Conservation (phyloP, 2,329 filamentous ascomycete species). For the Fusarium oxysporum region DNA sequence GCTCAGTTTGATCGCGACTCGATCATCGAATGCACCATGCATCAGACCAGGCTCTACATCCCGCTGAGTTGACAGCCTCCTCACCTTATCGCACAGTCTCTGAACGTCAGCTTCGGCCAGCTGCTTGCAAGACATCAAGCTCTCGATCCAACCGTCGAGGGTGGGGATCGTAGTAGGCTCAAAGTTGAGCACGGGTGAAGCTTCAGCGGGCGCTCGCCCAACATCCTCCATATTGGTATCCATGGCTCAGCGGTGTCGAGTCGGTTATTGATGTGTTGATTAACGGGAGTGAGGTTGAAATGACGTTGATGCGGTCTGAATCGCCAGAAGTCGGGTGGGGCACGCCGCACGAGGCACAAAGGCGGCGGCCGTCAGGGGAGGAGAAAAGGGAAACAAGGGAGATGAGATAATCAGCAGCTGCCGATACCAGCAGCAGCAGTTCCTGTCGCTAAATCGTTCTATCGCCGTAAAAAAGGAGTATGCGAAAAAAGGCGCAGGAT, state of each 20-base stretch:
- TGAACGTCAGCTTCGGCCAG: conserved; percentile 94
- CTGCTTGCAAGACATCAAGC: conserved; percentile 98
- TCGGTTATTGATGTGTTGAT: conserved; percentile 21
- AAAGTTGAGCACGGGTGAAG: conserved; percentile 72
- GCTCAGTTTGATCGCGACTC: background rate
- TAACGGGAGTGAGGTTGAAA: conserved; percentile 38
- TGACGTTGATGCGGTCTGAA: conserved; percentile 47
- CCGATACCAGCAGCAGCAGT: conserved; percentile 38
- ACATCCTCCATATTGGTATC: conserved; percentile 99
- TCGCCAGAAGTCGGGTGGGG: conserved; percentile 47
- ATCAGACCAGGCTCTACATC: background rate
- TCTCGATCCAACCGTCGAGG: conserved; percentile 98
- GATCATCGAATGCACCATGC: background rate
- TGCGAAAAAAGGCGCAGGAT: conserved; percentile 2
- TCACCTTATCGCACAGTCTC: conserved; percentile 96
- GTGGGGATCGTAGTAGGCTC: conserved; percentile 93
- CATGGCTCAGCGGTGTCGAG: conserved; percentile 63
- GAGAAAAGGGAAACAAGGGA: conserved; percentile 27
- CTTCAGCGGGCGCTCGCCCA: conserved; percentile 82
- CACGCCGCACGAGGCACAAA: conserved; percentile 44
- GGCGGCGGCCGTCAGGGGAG: conserved; percentile 41
- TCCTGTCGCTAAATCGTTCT: conserved; percentile 30
- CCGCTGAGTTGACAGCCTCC: conserved; percentile 14
- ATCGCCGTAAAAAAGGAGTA: conserved; percentile 10
- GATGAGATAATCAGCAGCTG: conserved; percentile 35